phyloP scores from a whole-genome alignment of 2,329 filamentous ascomycete species.

The Trichoderma hamatum region DNA sequence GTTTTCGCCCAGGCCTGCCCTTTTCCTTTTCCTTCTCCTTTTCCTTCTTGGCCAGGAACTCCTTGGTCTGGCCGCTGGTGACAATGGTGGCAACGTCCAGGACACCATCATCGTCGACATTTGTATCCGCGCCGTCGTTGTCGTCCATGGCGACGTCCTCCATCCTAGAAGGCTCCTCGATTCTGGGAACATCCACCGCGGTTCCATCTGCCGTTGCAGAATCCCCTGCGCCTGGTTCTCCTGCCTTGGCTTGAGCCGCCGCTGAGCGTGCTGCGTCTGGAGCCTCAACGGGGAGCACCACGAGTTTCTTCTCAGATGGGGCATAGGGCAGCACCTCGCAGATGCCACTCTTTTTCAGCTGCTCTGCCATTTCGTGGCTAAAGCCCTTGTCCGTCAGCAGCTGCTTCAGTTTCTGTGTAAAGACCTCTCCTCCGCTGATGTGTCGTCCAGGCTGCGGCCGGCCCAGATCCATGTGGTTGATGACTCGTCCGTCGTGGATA shows the following conservation, averaged over 20 bases:
- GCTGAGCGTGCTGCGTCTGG: conserved; percentile 30
- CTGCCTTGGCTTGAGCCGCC: conserved; percentile 1
- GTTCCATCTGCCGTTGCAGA: conserved; percentile 34
- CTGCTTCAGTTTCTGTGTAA: conserved; percentile 73
- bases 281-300: conserved; percentile 53
- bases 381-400: conserved; percentile 65
- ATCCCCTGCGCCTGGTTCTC: conserved; percentile 30
- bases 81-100: conserved; percentile 85
- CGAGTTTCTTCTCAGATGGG: conserved; percentile 47
- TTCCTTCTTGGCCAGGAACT: conserved; percentile 80
- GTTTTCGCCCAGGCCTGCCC: conserved; percentile 58
- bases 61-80: conserved; percentile 76
- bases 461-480: conserved; percentile 66
- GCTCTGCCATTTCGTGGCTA: conserved; percentile 68
- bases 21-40: conserved; percentile 75
- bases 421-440: conserved; percentile 81
- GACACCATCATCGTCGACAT: conserved; percentile 68
- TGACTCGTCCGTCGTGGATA: conserved; percentile 77
- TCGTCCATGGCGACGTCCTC: conserved; percentile 45
- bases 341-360: conserved; percentile 67
- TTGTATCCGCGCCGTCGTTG: conserved; percentile 26
- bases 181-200: conserved; percentile 40
- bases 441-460: conserved; percentile 49
- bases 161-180: conserved; percentile 39
- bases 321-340: conserved; percentile 68